A percentile compares a stretch with the other conserved stretches of the same genome.
phyloP scores from a whole-genome alignment of 352 stramenopile species.

The Paralagenidium karlingii region DNA sequence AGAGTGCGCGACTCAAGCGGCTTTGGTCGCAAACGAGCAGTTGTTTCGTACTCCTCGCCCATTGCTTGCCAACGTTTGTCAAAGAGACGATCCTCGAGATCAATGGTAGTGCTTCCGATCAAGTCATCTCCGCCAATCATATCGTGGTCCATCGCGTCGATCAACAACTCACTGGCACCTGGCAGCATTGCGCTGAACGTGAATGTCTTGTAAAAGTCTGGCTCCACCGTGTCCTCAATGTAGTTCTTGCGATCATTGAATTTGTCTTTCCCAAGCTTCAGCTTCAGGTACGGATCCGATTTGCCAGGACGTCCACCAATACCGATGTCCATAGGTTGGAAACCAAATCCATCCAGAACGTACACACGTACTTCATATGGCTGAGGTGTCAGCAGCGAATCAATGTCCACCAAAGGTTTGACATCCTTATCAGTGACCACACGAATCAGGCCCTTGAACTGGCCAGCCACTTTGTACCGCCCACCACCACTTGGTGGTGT shows the following conservation, averaged over 20 bases:
- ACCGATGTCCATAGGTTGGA: constrained; percentile 79
- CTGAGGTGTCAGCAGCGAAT: constrained; percentile 47
- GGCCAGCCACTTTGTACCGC: constrained; percentile 69
- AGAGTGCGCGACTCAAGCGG: constrained; percentile 74
- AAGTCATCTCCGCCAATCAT: constrained; percentile 84
- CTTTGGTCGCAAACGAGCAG: constrained; percentile 50
- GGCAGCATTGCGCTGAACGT: constrained; percentile 76
- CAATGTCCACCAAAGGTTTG: constrained; percentile 57
- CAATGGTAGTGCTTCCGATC: constrained; percentile 87
- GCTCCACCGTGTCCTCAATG: constrained; percentile 74
- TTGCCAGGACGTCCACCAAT: constrained; percentile 72
- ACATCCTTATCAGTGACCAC: constrained; percentile 76
- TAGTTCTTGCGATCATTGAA: constrained; percentile 86
- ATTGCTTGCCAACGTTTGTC: constrained; percentile 80
- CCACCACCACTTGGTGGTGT: constrained; percentile 18
- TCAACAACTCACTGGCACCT: constrained; percentile 74
- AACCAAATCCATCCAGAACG: constrained; percentile 72
- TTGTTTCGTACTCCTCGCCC: constrained; percentile 75
- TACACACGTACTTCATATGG: constrained; percentile 83
- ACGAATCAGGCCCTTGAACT: constrained; percentile 88
- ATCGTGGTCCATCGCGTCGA: constrained; percentile 86
- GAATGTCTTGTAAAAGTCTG: constrained; percentile 89
- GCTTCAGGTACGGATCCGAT: constrained; percentile 78
- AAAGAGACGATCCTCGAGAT: constrained; percentile 90
- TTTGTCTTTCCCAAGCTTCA: constrained; percentile 78